Evolutionary conservation across 2,329 filamentous ascomycete species (phyloP).

Genomic region (Tolypocladium capitatum): DNA sequence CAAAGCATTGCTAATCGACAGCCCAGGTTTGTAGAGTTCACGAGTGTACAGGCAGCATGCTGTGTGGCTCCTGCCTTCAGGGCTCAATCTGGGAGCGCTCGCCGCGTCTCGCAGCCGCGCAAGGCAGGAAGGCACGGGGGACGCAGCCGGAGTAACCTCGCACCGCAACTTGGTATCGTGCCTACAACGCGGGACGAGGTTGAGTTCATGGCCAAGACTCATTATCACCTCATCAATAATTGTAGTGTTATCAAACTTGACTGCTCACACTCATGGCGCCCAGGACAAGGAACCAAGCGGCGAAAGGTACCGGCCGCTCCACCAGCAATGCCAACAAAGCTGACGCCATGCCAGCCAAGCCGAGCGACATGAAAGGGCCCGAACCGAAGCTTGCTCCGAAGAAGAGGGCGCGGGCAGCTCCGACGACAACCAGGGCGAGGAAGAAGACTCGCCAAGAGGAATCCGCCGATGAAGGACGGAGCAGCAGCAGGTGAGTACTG

Average conservation of each 20-base stretch:
- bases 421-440: slow-evolving; percentile 2
- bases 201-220: not conserved
- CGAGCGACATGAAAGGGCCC: slow-evolving; percentile 2
- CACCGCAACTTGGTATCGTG: not conserved
- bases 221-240: not conserved
- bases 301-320: slow-evolving; percentile 6
- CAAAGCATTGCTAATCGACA: not conserved
- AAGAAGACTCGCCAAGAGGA: not conserved
- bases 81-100: not conserved
- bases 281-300: slow-evolving; percentile 10
- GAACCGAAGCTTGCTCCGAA: slow-evolving; percentile 1
- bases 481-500: not conserved
- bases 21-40: not conserved
- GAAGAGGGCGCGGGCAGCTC: slow-evolving; percentile 5
- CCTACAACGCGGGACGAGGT: not conserved
- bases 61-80: not conserved
- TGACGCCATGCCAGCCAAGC: not conserved
- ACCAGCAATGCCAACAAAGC: not conserved
- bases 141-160: not conserved
- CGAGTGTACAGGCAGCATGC: not conserved
- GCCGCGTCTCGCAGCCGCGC: not conserved
- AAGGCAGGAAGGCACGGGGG: not conserved
- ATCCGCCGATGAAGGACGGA: not conserved
- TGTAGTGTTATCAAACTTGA: not conserved
- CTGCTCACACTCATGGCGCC: slow-evolving; percentile 11